Evolutionary conservation across 495 filamentous ascomycete genomes (phyloP).

Genomic region (Neurospora sp.): DNA sequence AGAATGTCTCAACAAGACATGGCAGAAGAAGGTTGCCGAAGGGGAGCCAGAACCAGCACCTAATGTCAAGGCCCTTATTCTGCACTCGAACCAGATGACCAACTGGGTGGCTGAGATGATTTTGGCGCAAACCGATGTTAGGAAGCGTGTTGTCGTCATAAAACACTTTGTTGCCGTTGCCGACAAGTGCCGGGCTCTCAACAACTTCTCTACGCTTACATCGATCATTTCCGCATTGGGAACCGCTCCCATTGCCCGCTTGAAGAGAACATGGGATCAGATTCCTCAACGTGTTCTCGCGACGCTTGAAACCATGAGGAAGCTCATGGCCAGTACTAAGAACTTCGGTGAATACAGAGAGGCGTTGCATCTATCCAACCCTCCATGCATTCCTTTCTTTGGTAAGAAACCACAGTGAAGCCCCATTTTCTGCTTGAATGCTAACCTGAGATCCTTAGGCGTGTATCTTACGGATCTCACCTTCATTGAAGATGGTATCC

Average conservation of each 20-base stretch:
- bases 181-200: constrained; percentile 91
- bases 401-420: constrained; percentile 45
- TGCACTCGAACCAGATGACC: constrained; percentile 95
- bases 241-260: constrained; percentile 86
- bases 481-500: constrained; percentile 97
- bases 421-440: constrained; percentile 2
- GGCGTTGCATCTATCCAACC: constrained; percentile 80
- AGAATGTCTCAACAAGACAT: constrained; percentile 95
- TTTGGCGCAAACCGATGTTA: constrained; percentile 81
- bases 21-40: constrained; percentile 83
- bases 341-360: constrained; percentile 97
- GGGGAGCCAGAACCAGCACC: constrained; percentile 81
- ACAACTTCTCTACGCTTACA: constrained; percentile 97
- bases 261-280: constrained; percentile 90
- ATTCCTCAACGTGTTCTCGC: constrained; percentile 73
- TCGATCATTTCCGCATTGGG: constrained; percentile 94
- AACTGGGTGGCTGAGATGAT: constrained; percentile 99
- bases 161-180: constrained; percentile 96
- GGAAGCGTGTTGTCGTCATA: constrained; percentile 92
- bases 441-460: constrained; percentile 38
- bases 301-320: constrained; percentile 80
- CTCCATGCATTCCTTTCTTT: constrained; percentile 97
- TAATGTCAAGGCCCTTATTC: constrained; percentile 90
- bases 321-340: constrained; percentile 93
- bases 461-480: constrained; percentile 97